These are phyloP conservation scores for Dactylella cylindrospora DNA, from an alignment of 2,329 filamentous ascomycete genomes.

Conservation along the genomic window DNA sequence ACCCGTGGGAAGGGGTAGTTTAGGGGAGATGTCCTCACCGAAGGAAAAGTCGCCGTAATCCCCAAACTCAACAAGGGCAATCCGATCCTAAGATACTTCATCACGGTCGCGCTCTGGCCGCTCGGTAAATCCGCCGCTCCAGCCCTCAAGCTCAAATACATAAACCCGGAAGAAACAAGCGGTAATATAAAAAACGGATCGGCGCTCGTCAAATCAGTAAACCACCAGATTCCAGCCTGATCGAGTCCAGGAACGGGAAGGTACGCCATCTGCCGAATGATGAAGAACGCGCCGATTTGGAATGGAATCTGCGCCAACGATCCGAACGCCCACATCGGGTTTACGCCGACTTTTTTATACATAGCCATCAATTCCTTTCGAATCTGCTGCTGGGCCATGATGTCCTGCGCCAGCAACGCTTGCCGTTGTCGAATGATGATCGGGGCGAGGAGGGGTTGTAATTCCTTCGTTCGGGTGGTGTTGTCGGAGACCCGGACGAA, in stretches of 20 bases:
- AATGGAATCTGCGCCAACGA: constrained; percentile 68
- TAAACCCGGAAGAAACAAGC: constrained; percentile 59
- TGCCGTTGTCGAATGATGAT: constrained; percentile 60
- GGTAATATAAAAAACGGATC: constrained; percentile 82
- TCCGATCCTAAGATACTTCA: constrained; percentile 14
- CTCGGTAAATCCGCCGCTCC: constrained; percentile 9
- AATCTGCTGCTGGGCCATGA: constrained; percentile 57
- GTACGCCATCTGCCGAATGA: constrained; percentile 70
- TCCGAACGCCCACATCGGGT: constrained; percentile 57
- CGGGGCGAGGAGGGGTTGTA: constrained; percentile 62
- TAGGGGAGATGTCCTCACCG: constrained; percentile 48
- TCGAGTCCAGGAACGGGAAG: constrained; percentile 80
- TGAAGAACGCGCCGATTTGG: constrained; percentile 77
- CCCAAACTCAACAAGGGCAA: constrained; percentile 22
- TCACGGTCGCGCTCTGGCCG: not conserved
- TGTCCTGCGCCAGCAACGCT: constrained; percentile 51
- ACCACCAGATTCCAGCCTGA: constrained; percentile 72
- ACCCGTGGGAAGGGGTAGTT: constrained; percentile 51
- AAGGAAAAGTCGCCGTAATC: constrained; percentile 34
- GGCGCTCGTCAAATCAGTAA: constrained; percentile 70
- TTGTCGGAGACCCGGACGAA: constrained; percentile 65
- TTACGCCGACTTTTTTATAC: constrained; percentile 61
- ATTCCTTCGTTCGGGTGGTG: constrained; percentile 62
- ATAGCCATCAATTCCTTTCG: constrained; percentile 58
- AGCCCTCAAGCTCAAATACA: constrained; percentile 50